A percentile compares a stretch with the other conserved stretches of the same genome.
Evolutionary conservation across 1,284 basidiomycete species (phyloP).

Genomic region (Cryptococcus maquisensis): DNA sequence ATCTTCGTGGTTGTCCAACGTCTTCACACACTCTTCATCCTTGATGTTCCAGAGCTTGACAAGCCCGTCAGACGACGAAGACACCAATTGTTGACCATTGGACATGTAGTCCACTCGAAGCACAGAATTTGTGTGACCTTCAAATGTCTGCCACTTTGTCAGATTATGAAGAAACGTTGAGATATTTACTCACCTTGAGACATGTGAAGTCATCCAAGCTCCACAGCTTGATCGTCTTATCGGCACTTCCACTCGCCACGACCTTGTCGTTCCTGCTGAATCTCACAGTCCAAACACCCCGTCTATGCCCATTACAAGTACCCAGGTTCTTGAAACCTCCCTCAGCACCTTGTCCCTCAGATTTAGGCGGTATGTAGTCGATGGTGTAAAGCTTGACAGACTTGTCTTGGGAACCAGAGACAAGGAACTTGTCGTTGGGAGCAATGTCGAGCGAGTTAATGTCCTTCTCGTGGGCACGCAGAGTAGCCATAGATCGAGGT

Average conservation of each 20-base stretch:
- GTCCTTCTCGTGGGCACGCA: slow-evolving; percentile 95
- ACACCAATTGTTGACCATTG: slow-evolving; percentile 77
- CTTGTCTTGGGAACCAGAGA: slow-evolving; percentile 92
- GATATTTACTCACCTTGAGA: slow-evolving; percentile 57
- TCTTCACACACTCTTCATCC: slow-evolving; percentile 79
- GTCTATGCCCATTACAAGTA: slow-evolving; percentile 90
- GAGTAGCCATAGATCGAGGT: slow-evolving; percentile 77
- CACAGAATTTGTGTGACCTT: slow-evolving; percentile 97
- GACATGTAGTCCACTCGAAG: slow-evolving; percentile 85
- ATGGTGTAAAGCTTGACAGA: slow-evolving; percentile 88
- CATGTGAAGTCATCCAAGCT: slow-evolving; percentile 85
- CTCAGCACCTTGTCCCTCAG: slow-evolving; percentile 19
- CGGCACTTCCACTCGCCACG: slow-evolving; percentile 88
- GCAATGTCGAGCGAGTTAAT: slow-evolving; percentile 95
- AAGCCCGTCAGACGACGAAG: slow-evolving; percentile 85
- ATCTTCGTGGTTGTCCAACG: slow-evolving; percentile 93
- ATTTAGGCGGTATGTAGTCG: slow-evolving; percentile 53
- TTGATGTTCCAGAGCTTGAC: slow-evolving; percentile 93
- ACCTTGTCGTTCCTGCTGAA: slow-evolving; percentile 81
- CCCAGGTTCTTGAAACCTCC: slow-evolving; percentile 68
- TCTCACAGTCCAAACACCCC: slow-evolving; percentile 91
- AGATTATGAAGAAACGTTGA: slow-evolving; percentile 3
- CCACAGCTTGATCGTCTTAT: slow-evolving; percentile 93
- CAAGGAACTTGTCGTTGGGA: slow-evolving; percentile 83
- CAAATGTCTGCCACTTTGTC: slow-evolving; percentile 64